These are phyloP conservation scores for Lupinus albus DNA, from an alignment of 306 rosid species.

Conservation along the genomic window DNA sequence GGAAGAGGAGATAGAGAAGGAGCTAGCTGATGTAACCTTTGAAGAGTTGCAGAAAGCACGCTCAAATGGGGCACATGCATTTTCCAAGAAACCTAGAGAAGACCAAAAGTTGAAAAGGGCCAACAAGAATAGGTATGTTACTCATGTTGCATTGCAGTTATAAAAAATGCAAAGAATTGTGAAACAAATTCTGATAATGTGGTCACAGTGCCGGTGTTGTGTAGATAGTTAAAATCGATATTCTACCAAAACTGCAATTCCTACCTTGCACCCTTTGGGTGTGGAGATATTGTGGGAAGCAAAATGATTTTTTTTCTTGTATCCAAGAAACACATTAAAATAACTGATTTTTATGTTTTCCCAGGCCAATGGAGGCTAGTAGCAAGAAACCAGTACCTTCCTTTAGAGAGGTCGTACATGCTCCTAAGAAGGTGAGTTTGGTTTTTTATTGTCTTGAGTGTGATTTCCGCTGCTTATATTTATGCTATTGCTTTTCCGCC, in stretches of 20 bases:
- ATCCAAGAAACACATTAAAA: constrained; percentile 14
- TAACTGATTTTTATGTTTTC: constrained; percentile 34
- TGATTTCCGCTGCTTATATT: constrained; percentile 21
- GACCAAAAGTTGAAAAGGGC: constrained; percentile 61
- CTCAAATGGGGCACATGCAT: constrained; percentile 62
- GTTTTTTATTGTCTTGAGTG: background rate
- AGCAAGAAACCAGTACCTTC: constrained; percentile 78
- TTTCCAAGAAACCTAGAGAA: constrained; percentile 47
- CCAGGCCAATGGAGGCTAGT: constrained; percentile 91
- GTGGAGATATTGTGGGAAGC: background rate
- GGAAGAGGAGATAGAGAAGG: constrained; percentile 73
- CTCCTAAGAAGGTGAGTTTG: constrained; percentile 68
- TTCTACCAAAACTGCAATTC: background rate
- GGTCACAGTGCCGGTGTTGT: background rate
- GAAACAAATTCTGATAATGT: background rate
- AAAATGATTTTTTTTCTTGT: background rate
- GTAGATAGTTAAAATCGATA: too few relatives aligned
- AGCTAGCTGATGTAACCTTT: constrained; percentile 77
- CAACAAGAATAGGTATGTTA: constrained; percentile 76
- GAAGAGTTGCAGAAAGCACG: constrained; percentile 88
- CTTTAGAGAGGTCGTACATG: constrained; percentile 73
- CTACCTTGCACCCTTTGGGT: background rate
- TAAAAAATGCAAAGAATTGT: background rate
- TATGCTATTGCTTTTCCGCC: background rate
- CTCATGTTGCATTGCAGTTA: background rate